These are phyloP conservation scores for Moringa oleifera DNA, from an alignment of 345 rosid genomes.

Conservation along the genomic window DNA sequence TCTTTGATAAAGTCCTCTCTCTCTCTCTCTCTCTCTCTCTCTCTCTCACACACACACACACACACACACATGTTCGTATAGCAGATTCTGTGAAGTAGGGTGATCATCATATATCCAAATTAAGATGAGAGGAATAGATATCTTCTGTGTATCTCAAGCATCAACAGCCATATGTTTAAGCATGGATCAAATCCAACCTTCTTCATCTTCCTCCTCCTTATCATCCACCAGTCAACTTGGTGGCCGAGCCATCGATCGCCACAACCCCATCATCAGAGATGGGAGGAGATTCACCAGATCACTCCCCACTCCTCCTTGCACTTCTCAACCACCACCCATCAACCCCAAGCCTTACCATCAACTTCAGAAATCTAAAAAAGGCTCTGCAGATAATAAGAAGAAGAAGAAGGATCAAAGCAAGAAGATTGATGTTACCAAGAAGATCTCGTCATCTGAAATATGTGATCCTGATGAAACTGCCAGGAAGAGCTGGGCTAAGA, in stretches of 20 bases:
- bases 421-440: too few species aligned
- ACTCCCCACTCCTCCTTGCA: conserved; percentile 30
- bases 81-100: neutral
- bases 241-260: conserved; percentile 76
- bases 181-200: conserved; percentile 40
- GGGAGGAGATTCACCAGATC: conserved; percentile 46
- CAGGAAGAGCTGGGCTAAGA: conserved; percentile 20
- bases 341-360: conserved; percentile 37
- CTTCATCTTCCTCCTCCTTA: conserved; percentile 29
- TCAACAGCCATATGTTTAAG: conserved; percentile 68
- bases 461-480: conserved; percentile 9
- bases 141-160: conserved; percentile 84
- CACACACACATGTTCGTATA: too few species aligned
- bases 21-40: conserved; percentile 15
- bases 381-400: conserved; percentile 5
- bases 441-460: too few species aligned
- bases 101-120: conserved; percentile 11
- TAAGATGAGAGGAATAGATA: conserved; percentile 43
- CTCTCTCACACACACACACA: too few species aligned
- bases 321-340: conserved; percentile 35
- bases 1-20: conserved; percentile 17
- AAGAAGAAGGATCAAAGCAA: conserved; percentile 20
- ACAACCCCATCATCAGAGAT: conserved; percentile 81
- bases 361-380: conserved; percentile 33
- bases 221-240: conserved; percentile 31